Base-by-base conservation (phyloP, 208 protist species). In the Wallacemonas collosoma region DNA sequence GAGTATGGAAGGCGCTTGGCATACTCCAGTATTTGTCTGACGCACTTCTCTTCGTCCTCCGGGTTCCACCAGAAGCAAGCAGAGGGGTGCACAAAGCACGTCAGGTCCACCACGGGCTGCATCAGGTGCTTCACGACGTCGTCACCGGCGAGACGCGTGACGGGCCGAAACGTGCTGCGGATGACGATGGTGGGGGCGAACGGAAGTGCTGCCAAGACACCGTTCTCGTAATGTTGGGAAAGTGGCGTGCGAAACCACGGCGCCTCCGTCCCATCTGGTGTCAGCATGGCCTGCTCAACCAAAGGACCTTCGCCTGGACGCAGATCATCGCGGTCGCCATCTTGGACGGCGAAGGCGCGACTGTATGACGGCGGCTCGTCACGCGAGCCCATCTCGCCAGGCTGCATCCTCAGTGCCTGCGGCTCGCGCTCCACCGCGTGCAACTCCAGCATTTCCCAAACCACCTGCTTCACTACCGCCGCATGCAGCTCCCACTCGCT, bases 401-500 rank as follows among this genome's bases (percentile, higher is more conserved):
- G 83, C 36, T 74, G 56, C 15, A 95, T 63, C 3, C 85, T 60
- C 64, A 95, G 70, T 44, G 90, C 79, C 80, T 97, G 93, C 55
- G 83, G 66, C 1, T 50, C 71, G 7, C 87, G 77, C 79, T 95
- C 89, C 9, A 93, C 86, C 6, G 83, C 93, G 71, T 95, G 83
- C 60, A 93, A 70, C 73, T 97, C 90, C 11, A 97, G 73, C 87
- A 97, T 91, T 78, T 97, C 90, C 64, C 81, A 80, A 5, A 95
- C 60, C 5, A 97, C 88, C 63, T 95, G 90, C 78, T 88, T 83
- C 40, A 93, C 79, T 8, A 95, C 87, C 0, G 71, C 83, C 7
- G 83, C 81, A 64, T 97, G 93, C 55, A 94, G 60, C 65, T 93
- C 83, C 91, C 93, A 97, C 74, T 93, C 85, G 0, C 61, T 75